These are phyloP conservation scores for Trichophyton rubrum DNA, from an alignment of 2,329 filamentous ascomycete genomes.

Conservation along the genomic window DNA sequence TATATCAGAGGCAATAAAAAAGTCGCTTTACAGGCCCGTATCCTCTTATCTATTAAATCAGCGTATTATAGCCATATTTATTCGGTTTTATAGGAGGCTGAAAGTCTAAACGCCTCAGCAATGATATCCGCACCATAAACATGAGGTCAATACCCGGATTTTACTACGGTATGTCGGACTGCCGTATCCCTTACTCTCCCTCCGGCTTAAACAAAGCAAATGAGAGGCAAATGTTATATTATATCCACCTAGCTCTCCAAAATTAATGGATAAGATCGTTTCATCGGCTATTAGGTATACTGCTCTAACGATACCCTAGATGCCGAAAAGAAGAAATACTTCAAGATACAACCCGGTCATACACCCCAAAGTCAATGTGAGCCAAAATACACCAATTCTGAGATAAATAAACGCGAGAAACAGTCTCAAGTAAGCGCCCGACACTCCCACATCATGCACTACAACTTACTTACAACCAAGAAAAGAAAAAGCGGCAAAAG, in stretches of 20 bases:
- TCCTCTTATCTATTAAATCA: too few relatives aligned
- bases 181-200: not conserved
- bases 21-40: too few relatives aligned
- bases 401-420: constrained; percentile 8
- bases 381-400: constrained; percentile 14
- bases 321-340: constrained; percentile 51
- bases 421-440: constrained; percentile 7
- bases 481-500: constrained; percentile 21
- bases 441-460: not conserved
- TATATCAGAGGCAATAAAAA: too few relatives aligned
- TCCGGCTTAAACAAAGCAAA: not conserved
- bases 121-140: not conserved
- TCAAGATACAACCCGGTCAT: constrained; percentile 47
- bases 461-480: not conserved
- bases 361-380: constrained; percentile 37
- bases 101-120: not conserved
- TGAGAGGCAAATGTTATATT: not conserved
- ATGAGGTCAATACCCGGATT: not conserved
- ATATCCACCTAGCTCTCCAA: too few relatives aligned
- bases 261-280: too few relatives aligned
- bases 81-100: not conserved
- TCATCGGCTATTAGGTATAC: not conserved
- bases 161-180: not conserved
- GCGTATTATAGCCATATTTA: too few relatives aligned
- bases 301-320: constrained; percentile 18